These are phyloP conservation scores for Capronia epimyces DNA, from an alignment of 2,329 filamentous ascomycete species.

Conservation along the genomic window DNA sequence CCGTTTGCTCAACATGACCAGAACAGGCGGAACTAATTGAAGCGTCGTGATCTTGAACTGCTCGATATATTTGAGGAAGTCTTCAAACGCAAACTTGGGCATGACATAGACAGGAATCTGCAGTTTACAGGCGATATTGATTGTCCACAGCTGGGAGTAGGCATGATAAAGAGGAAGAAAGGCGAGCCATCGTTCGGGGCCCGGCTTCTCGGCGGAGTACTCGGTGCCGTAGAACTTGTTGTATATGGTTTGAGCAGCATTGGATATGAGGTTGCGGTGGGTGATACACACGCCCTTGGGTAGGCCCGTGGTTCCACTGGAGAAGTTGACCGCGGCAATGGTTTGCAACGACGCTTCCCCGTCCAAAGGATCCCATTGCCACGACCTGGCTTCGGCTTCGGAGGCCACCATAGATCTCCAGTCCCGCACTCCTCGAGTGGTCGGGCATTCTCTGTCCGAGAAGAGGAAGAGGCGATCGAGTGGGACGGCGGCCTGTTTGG, in stretches of 20 bases:
- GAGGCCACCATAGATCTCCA: slow-evolving; percentile 44
- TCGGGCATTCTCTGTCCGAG: slow-evolving; percentile 33
- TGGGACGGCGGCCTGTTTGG: slow-evolving; percentile 26
- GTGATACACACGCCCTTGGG: slow-evolving; percentile 80
- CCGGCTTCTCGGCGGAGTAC: slow-evolving; percentile 32
- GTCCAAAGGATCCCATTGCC: slow-evolving; percentile 31
- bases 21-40: slow-evolving; percentile 66
- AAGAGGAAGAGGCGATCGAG: slow-evolving; percentile 27
- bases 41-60: slow-evolving; percentile 63
- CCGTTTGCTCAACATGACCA: slow-evolving; percentile 67
- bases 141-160: slow-evolving; percentile 65
- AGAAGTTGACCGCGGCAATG: slow-evolving; percentile 67
- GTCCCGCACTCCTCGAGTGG: slow-evolving; percentile 37
- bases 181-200: slow-evolving; percentile 49
- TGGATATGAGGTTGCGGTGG: slow-evolving; percentile 63
- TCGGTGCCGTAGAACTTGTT: slow-evolving; percentile 50
- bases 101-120: slow-evolving; percentile 71
- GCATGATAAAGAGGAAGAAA: slow-evolving; percentile 75
- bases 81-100: slow-evolving; percentile 67
- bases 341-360: slow-evolving; percentile 43
- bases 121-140: slow-evolving; percentile 53
- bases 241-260: slow-evolving; percentile 58
- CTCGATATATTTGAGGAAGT: slow-evolving; percentile 64
- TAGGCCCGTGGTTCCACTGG: slow-evolving; percentile 66
- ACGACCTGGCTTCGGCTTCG: slow-evolving; percentile 32